These are phyloP conservation scores for Drechslera avenae DNA, from an alignment of 2,329 filamentous ascomycete species.

Conservation along the genomic window DNA sequence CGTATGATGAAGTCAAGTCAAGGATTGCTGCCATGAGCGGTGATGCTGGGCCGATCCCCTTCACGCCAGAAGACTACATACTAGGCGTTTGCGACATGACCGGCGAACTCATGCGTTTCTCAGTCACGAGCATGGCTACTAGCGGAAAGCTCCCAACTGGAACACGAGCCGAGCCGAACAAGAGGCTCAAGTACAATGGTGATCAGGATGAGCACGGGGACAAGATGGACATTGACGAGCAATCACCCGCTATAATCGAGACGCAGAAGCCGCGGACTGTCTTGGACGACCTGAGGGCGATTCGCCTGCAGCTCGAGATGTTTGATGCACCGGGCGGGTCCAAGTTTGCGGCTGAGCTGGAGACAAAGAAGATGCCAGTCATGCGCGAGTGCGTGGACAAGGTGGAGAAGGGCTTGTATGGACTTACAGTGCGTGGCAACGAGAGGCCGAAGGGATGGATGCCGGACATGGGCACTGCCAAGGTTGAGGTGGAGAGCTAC, in stretches of 20 bases:
- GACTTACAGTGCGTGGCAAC: slow-evolving; percentile 81
- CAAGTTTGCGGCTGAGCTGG: slow-evolving; percentile 66
- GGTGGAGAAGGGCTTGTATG: slow-evolving; percentile 89
- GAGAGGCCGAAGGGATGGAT: slow-evolving; percentile 93
- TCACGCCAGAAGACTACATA: slow-evolving; percentile 84
- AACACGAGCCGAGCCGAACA: slow-evolving; percentile 45
- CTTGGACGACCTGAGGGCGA: slow-evolving; percentile 77
- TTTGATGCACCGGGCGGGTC: slow-evolving; percentile 62
- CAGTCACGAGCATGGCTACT: slow-evolving; percentile 84
- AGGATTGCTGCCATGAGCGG: slow-evolving; percentile 46
- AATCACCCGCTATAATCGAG: slow-evolving; percentile 22
- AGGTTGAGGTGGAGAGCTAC: slow-evolving; percentile 51
- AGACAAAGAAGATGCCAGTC: slow-evolving; percentile 76
- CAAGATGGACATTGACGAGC: slow-evolving; percentile 46
- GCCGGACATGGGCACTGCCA: slow-evolving; percentile 67
- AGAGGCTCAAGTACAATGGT: slow-evolving; percentile 28
- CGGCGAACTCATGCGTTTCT: slow-evolving; percentile 96
- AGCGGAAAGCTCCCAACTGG: slow-evolving; percentile 60
- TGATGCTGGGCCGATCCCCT: slow-evolving; percentile 58
- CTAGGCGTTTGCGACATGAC: slow-evolving; percentile 92
- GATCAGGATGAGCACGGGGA: slow-evolving; percentile 27
- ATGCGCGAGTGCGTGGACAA: slow-evolving; percentile 91
- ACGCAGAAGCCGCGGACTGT: slow-evolving; percentile 62
- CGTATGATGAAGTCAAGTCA: slow-evolving; percentile 62
- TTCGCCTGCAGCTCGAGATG: slow-evolving; percentile 77